Conservation (phyloP, 2,329 filamentous ascomycete genomes). For the Alternaria gansuensis region DNA sequence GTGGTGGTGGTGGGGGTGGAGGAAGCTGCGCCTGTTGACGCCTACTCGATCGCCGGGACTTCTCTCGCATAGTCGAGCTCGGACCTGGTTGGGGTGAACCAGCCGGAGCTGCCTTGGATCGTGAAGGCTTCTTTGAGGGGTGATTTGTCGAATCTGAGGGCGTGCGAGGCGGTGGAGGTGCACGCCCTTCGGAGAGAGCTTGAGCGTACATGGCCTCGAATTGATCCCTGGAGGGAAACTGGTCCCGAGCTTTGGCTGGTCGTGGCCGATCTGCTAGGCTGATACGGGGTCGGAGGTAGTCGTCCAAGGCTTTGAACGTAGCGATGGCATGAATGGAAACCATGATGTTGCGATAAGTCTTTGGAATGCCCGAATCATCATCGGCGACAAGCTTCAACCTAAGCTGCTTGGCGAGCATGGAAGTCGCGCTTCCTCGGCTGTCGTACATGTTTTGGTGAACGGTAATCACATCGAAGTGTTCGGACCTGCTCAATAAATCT, state of each 20-base stretch:
- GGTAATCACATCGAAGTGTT: constrained; percentile 97
- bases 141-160: constrained; percentile 47
- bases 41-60: constrained; percentile 71
- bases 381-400: constrained; percentile 88
- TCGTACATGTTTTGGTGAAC: constrained; percentile 93
- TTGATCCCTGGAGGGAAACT: constrained; percentile 65
- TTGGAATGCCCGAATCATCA: constrained; percentile 88
- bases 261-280: constrained; percentile 77
- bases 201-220: constrained; percentile 77
- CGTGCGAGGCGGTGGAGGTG: constrained; percentile 50
- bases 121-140: constrained; percentile 43
- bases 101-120: constrained; percentile 48
- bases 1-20: constrained; percentile 63
- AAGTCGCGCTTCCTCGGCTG: constrained; percentile 87
- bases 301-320: constrained; percentile 95
- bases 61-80: constrained; percentile 64
- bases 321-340: constrained; percentile 98
- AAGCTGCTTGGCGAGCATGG: constrained; percentile 96
- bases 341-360: constrained; percentile 91
- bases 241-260: constrained; percentile 65
- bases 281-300: constrained; percentile 92
- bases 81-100: constrained; percentile 58
- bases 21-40: constrained; percentile 60
- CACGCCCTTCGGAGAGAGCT: constrained; percentile 63
- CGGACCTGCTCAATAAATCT: constrained; percentile 92